A percentile compares a stretch with the other conserved stretches of the same genome.
phyloP scores from a whole-genome alignment of 2,329 filamentous ascomycete species.

The Cadophora sp. region DNA sequence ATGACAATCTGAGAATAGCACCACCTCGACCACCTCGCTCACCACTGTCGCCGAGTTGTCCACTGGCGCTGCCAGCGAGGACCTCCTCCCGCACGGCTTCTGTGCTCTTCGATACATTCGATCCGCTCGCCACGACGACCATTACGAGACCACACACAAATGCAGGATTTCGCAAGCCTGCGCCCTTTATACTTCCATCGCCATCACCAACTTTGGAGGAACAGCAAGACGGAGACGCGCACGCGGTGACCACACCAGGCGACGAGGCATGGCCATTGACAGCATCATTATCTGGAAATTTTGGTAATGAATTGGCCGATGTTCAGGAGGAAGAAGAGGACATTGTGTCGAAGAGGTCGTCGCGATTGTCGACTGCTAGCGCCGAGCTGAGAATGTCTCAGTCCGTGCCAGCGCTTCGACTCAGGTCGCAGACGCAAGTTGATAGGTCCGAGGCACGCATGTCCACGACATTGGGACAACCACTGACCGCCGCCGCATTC shows the following conservation, averaged over 20 bases:
- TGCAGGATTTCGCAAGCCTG: slow-evolving; percentile 53
- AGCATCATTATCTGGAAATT: slow-evolving; percentile 32
- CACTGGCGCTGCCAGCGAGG: slow-evolving; percentile 58
- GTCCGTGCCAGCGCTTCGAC: slow-evolving; percentile 43
- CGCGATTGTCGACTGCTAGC: slow-evolving; percentile 37
- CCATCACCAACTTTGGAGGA: slow-evolving; percentile 37
- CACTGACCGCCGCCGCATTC: slow-evolving; percentile 18
- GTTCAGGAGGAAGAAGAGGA: slow-evolving; percentile 70
- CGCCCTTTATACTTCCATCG: slow-evolving; percentile 46
- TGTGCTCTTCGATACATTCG: slow-evolving; percentile 51
- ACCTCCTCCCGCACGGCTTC: slow-evolving; percentile 60
- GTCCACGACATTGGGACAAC: slow-evolving; percentile 32
- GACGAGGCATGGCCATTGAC: slow-evolving; percentile 54
- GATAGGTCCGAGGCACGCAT: slow-evolving; percentile 38
- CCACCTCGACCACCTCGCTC: slow-evolving; percentile 60
- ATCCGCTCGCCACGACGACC: slow-evolving; percentile 45
- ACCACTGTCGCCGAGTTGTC: slow-evolving; percentile 46
- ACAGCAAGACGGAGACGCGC: slow-evolving; percentile 42
- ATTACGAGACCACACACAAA: slow-evolving; percentile 54
- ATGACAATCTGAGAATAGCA: slow-evolving; percentile 44
- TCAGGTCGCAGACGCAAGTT: slow-evolving; percentile 51
- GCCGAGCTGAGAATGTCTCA: slow-evolving; percentile 40
- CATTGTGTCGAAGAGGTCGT: slow-evolving; percentile 31
- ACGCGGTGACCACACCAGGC: slow-evolving; percentile 52
- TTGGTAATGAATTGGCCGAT: slow-evolving; percentile 54